phyloP scores from a whole-genome alignment of 805 yeast species.

The Hanseniaspora singularis region DNA sequence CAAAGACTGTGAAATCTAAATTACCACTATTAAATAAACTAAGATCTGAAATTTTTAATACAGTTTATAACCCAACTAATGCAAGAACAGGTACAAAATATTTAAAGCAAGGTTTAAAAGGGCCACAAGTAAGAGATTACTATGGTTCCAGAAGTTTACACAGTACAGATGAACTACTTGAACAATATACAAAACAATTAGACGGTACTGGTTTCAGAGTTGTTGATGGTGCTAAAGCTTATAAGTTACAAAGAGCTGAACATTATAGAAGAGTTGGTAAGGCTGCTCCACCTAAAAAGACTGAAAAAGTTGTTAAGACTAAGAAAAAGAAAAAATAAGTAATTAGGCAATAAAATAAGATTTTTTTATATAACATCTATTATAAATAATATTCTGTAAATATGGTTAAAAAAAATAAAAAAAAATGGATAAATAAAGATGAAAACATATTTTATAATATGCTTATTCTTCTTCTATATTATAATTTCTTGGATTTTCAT shows the following conservation, averaged over 20 bases:
- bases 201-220: slow-evolving; percentile 41
- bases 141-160: slow-evolving; percentile 67
- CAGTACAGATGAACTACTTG: slow-evolving; percentile 47
- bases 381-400: background rate
- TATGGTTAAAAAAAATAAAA: too few species aligned
- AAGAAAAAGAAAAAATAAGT: slow-evolving; percentile 33
- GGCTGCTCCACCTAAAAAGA: slow-evolving; percentile 74
- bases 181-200: slow-evolving; percentile 15
- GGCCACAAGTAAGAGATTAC: slow-evolving; percentile 56
- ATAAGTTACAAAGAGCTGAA: slow-evolving; percentile 52
- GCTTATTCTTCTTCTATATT: too few species aligned
- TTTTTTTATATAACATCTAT: slow-evolving; percentile 6
- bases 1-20: slow-evolving; percentile 37
- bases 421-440: too few species aligned
- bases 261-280: slow-evolving; percentile 73
- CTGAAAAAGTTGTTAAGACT: slow-evolving; percentile 32
- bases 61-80: slow-evolving; percentile 53
- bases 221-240: slow-evolving; percentile 56
- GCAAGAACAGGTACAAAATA: slow-evolving; percentile 64
- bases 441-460: too few species aligned
- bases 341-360: too few species aligned
- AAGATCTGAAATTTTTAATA: slow-evolving; percentile 48
- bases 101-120: slow-evolving; percentile 54
- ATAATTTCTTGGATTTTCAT: slow-evolving; percentile 19
- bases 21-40: slow-evolving; percentile 7